phyloP scores from a whole-genome alignment of 768 basidiomycete genomes.

The Psilocybe tampanensis region DNA sequence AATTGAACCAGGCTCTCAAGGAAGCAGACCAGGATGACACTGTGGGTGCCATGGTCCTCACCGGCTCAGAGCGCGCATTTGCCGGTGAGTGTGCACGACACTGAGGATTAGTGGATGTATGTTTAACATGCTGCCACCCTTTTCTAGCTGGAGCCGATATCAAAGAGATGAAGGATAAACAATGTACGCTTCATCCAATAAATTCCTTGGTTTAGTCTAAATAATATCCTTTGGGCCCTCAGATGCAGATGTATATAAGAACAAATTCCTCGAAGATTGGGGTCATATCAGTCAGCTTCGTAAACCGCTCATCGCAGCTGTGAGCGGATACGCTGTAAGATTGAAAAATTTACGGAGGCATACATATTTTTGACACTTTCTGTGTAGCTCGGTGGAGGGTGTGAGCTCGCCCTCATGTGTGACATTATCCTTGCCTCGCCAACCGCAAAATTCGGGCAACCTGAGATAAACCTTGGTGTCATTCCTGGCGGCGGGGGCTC shows the following conservation, averaged over 20 bases:
- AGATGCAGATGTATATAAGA: slow-evolving; percentile 89
- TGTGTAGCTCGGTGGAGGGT: slow-evolving; percentile 89
- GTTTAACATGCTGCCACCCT: not conserved
- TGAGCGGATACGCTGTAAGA: slow-evolving; percentile 89
- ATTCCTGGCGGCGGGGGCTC: slow-evolving; percentile 96
- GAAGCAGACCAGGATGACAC: slow-evolving; percentile 70
- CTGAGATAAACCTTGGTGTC: slow-evolving; percentile 93
- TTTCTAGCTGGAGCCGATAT: slow-evolving; percentile 91
- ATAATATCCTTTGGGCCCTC: not conserved
- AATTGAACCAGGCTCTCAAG: slow-evolving; percentile 77
- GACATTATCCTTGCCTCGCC: slow-evolving; percentile 94
- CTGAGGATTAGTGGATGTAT: not conserved
- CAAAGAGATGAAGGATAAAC: slow-evolving; percentile 98
- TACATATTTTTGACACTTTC: not conserved
- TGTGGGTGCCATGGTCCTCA: slow-evolving; percentile 87
- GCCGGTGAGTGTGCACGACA: slow-evolving; percentile 65
- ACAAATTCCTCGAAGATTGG: slow-evolving; percentile 89
- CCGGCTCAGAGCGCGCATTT: slow-evolving; percentile 91
- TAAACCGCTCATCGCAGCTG: slow-evolving; percentile 96
- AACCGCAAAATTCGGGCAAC: slow-evolving; percentile 91
- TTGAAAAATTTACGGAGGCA: not conserved
- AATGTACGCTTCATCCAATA: slow-evolving; percentile 55
- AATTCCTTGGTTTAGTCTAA: not conserved
- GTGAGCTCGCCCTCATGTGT: slow-evolving; percentile 95
- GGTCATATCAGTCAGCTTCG: slow-evolving; percentile 66